A percentile compares a stretch with the other conserved stretches of the same genome.
These are phyloP conservation scores for Aleurites moluccanus DNA, from an alignment of 441 rosid species.

Conservation along the genomic window DNA sequence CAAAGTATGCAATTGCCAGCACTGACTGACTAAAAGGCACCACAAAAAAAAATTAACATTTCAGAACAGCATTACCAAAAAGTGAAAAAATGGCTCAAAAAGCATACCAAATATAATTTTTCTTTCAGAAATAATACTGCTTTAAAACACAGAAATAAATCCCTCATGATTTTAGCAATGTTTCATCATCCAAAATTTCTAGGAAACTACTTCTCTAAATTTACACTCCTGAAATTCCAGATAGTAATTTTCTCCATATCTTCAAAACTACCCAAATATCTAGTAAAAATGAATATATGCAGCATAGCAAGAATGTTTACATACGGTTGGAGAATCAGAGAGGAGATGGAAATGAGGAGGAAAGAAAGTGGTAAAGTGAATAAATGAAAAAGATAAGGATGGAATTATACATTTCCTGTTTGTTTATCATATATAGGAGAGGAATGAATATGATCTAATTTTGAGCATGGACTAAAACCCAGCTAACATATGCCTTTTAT, in stretches of 20 bases:
- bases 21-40: neutral
- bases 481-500: neutral
- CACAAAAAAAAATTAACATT: neutral
- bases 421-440: neutral
- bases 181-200: neutral
- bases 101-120: neutral
- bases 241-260: neutral
- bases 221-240: neutral
- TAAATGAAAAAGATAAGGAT: too few relatives aligned
- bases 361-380: too few relatives aligned
- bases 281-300: neutral
- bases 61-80: neutral
- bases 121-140: neutral
- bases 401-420: neutral
- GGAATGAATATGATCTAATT: neutral
- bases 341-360: neutral
- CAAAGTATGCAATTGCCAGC: neutral
- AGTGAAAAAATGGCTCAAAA: neutral
- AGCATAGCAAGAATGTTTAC: neutral
- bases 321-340: neutral
- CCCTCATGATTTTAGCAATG: neutral
- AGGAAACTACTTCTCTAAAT: neutral
- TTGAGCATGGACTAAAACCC: neutral
- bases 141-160: neutral
- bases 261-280: neutral